These are phyloP conservation scores for Boletus barrowsii DNA, from an alignment of 768 basidiomycete species.

Conservation along the genomic window DNA sequence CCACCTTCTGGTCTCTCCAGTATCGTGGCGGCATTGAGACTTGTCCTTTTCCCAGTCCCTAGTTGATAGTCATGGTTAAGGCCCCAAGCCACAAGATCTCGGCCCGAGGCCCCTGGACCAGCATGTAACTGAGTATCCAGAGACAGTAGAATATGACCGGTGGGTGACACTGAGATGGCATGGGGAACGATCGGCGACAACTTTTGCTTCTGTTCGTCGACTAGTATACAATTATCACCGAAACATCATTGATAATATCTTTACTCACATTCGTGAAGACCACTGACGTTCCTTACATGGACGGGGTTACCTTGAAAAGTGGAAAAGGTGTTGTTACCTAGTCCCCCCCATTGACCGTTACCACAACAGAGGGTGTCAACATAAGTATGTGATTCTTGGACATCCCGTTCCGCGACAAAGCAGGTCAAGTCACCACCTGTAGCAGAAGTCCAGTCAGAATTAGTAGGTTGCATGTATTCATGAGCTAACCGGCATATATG, in stretches of 20 bases:
- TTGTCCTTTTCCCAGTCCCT: slow-evolving; percentile 68
- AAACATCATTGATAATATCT: neutral
- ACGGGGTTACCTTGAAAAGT: slow-evolving; percentile 69
- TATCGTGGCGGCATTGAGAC: slow-evolving; percentile 50
- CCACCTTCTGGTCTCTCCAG: slow-evolving; percentile 51
- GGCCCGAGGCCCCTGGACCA: slow-evolving; percentile 48
- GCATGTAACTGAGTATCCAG: slow-evolving; percentile 58
- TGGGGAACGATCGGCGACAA: slow-evolving; percentile 64
- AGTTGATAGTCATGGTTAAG: slow-evolving; percentile 71
- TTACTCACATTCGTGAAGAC: slow-evolving; percentile 77
- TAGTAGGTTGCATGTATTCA: neutral
- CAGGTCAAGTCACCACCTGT: slow-evolving; percentile 74
- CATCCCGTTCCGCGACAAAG: slow-evolving; percentile 65
- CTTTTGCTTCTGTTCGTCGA: slow-evolving; percentile 57
- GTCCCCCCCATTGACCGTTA: slow-evolving; percentile 79
- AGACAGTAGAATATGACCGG: slow-evolving; percentile 72
- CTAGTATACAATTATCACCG: slow-evolving; percentile 36
- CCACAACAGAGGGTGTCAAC: slow-evolving; percentile 73
- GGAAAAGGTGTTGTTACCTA: slow-evolving; percentile 62
- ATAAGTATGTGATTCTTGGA: slow-evolving; percentile 32
- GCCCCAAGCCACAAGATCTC: slow-evolving; percentile 74
- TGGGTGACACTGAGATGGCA: slow-evolving; percentile 64
- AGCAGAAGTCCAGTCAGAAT: slow-evolving; percentile 1
- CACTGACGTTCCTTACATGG: slow-evolving; percentile 76
- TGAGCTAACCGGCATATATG: slow-evolving; percentile 56